phyloP scores from a whole-genome alignment of 2,329 filamentous ascomycete genomes.

The Apiospora rasikravindrae region DNA sequence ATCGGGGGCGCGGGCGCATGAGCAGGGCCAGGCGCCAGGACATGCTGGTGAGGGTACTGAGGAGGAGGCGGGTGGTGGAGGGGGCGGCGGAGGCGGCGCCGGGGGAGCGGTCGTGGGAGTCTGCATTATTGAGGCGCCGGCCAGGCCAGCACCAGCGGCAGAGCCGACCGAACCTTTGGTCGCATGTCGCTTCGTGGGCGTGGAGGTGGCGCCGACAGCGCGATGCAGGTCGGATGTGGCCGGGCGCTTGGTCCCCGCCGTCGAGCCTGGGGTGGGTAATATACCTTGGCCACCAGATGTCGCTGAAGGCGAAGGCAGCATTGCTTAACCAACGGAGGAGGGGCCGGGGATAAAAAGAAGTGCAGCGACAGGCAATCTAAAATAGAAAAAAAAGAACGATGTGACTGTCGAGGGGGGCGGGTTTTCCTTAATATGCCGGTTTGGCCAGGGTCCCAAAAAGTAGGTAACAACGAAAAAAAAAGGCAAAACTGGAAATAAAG shows the following conservation, averaged over 20 bases:
- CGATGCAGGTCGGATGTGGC: constrained; percentile 43
- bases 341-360: constrained; percentile 13
- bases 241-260: constrained; percentile 39
- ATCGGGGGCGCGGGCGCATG: constrained; percentile 28
- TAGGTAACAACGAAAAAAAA: constrained; percentile 1
- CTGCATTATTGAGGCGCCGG: constrained; percentile 20
- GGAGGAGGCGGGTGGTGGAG: constrained; percentile 14
- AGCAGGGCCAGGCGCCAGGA: constrained; percentile 25
- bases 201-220: constrained; percentile 35
- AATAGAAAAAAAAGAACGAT: constrained; percentile 8
- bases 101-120: constrained; percentile 19
- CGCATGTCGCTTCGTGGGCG: constrained; percentile 40
- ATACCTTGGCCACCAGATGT: constrained; percentile 15
- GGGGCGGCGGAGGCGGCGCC: constrained; percentile 10
- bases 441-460: background rate
- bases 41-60: constrained; percentile 18
- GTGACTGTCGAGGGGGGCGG: constrained; percentile 5
- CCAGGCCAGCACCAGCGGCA: constrained; percentile 22
- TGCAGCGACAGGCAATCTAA: constrained; percentile 10
- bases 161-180: constrained; percentile 25
- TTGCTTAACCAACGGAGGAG: background rate
- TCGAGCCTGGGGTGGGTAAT: constrained; percentile 16
- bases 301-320: constrained; percentile 19
- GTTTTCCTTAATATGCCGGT: constrained; percentile 15
- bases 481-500: background rate